A percentile compares a stretch with the other conserved stretches of the same genome.
phyloP scores from a whole-genome alignment of 495 filamentous ascomycete species.

The Neurospora cerealis region DNA sequence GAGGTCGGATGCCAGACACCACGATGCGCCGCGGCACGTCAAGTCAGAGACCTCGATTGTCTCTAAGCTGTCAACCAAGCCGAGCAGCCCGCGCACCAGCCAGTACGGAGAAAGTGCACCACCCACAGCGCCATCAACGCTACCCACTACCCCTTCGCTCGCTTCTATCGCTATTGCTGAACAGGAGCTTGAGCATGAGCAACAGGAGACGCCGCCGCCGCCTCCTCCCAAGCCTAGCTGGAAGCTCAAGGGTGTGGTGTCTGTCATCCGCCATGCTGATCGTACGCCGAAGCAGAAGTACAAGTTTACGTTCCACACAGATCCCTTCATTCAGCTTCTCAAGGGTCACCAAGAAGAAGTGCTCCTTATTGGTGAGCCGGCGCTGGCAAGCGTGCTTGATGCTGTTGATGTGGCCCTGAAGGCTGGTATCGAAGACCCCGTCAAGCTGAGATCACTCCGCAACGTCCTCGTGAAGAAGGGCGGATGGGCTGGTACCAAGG shows the following conservation, averaged over 20 bases:
- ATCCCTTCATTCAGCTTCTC: slow-evolving; percentile 87
- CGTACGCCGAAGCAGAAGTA: slow-evolving; percentile 98
- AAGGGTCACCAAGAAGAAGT: slow-evolving; percentile 96
- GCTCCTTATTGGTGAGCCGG: slow-evolving; percentile 81
- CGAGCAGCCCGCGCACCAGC: slow-evolving; percentile 23
- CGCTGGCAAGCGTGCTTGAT: slow-evolving; percentile 76
- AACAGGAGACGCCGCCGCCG: slow-evolving; percentile 45
- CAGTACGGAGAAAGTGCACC: slow-evolving; percentile 27
- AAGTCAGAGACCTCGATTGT: slow-evolving; percentile 8
- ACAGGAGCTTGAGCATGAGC: slow-evolving; percentile 8
- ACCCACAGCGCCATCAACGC: slow-evolving; percentile 32
- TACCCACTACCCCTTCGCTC: slow-evolving; percentile 30
- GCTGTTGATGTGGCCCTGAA: slow-evolving; percentile 72
- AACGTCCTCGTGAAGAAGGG: slow-evolving; percentile 87
- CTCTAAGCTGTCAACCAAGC: slow-evolving; percentile 25
- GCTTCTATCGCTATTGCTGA: background rate
- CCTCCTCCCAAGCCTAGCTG: slow-evolving; percentile 91
- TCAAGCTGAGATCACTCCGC: slow-evolving; percentile 73
- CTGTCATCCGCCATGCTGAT: slow-evolving; percentile 91
- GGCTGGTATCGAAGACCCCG: slow-evolving; percentile 69
- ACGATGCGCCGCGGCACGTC: slow-evolving; percentile 3
- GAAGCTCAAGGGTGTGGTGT: slow-evolving; percentile 98
- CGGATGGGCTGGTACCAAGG: slow-evolving; percentile 89
- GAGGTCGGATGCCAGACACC: slow-evolving; percentile 6
- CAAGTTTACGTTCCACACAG: slow-evolving; percentile 97